phyloP scores from a whole-genome alignment of 306 rosid species.

The Rosa rugosa region DNA sequence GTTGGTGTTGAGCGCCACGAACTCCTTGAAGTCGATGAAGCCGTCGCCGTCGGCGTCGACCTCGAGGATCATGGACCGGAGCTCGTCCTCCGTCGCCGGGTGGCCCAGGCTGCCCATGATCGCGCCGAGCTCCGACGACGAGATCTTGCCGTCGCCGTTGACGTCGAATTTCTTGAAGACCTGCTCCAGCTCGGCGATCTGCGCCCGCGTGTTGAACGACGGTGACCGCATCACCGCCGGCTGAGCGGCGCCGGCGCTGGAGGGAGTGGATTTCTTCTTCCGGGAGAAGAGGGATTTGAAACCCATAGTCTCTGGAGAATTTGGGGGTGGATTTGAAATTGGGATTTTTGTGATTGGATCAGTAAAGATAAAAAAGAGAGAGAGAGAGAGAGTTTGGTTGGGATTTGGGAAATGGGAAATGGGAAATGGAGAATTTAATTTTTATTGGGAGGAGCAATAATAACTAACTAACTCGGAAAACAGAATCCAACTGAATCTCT shows the following conservation, averaged over 20 bases:
- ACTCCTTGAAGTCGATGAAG: constrained; percentile 66
- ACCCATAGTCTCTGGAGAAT: constrained; percentile 48
- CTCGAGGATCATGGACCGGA: constrained; percentile 59
- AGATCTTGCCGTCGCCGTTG: constrained; percentile 94
- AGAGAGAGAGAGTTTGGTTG: constrained; percentile 7
- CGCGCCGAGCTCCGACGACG: constrained; percentile 70
- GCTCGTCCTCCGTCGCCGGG: constrained; percentile 57
- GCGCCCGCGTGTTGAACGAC: constrained; percentile 40
- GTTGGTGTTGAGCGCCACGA: constrained; percentile 75
- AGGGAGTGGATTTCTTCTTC: constrained; percentile 37
- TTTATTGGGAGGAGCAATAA: background rate
- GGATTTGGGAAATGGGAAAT: background rate
- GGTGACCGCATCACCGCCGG: constrained; percentile 32
- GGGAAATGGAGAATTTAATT: background rate
- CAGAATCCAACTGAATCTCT: constrained; percentile 13
- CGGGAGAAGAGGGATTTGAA: constrained; percentile 62
- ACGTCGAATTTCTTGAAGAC: constrained; percentile 85
- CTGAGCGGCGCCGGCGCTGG: background rate
- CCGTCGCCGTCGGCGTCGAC: constrained; percentile 92
- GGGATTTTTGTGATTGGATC: constrained; percentile 1
- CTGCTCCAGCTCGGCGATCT: constrained; percentile 63
- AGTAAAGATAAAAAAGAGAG: background rate
- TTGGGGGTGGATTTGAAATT: background rate
- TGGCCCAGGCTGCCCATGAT: constrained; percentile 71
- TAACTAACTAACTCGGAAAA: constrained; percentile 1